Percentiles rank a stretch among this genome's conserved stretches.
phyloP scores from a whole-genome alignment of 768 basidiomycete genomes.

The Amanita pallidorosea region DNA sequence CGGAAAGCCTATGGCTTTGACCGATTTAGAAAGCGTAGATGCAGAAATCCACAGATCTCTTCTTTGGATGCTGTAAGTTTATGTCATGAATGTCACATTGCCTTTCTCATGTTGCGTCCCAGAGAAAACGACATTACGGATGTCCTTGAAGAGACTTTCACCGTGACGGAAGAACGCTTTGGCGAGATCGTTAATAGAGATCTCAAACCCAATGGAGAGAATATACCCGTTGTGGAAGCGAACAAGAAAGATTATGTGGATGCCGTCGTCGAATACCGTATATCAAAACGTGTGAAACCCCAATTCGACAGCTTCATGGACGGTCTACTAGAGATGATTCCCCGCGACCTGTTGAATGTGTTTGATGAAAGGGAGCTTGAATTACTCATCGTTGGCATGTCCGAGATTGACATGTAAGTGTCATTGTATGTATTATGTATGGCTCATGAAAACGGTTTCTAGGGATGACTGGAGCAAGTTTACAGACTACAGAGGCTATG shows the following conservation, averaged over 20 bases:
- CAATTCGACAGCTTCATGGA: slow-evolving; percentile 83
- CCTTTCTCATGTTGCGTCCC: not conserved
- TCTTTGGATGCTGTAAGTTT: slow-evolving; percentile 63
- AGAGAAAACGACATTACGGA: slow-evolving; percentile 73
- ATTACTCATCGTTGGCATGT: slow-evolving; percentile 86
- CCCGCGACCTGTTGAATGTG: slow-evolving; percentile 74
- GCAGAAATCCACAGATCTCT: slow-evolving; percentile 60
- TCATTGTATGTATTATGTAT: not conserved
- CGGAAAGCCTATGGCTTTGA: slow-evolving; percentile 44
- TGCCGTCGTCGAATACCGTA: slow-evolving; percentile 72
- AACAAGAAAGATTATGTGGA: slow-evolving; percentile 78
- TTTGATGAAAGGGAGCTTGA: slow-evolving; percentile 90
- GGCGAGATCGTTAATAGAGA: slow-evolving; percentile 63
- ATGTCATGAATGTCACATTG: not conserved
- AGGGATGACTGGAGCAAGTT: slow-evolving; percentile 91
- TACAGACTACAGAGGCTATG: slow-evolving; percentile 85
- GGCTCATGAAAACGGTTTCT: slow-evolving; percentile 6
- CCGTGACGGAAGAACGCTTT: slow-evolving; percentile 62
- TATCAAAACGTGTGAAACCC: slow-evolving; percentile 68
- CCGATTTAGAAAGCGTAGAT: slow-evolving; percentile 62
- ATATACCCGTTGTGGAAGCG: slow-evolving; percentile 54
- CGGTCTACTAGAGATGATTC: slow-evolving; percentile 78
- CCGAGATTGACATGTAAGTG: slow-evolving; percentile 77
- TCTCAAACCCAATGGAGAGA: slow-evolving; percentile 50
- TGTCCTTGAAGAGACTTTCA: slow-evolving; percentile 65